Base-by-base conservation (phyloP, 2,329 filamentous ascomycete species). In the Xylaria sp. region DNA sequence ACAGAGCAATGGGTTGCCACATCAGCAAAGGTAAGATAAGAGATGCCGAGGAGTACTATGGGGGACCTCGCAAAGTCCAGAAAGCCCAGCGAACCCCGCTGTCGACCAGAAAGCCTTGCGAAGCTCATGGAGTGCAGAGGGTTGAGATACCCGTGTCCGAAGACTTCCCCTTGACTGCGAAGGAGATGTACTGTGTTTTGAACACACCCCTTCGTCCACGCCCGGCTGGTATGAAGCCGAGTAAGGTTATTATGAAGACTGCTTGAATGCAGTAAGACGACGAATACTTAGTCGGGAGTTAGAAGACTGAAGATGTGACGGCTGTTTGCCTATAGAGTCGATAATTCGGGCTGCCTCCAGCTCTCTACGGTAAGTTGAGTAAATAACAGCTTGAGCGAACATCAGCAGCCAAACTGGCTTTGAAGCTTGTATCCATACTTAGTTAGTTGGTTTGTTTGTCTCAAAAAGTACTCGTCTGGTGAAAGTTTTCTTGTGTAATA, bases 1-100 rank as follows among this genome's bases (percentile, higher is more conserved):
- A 41, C n/a, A 6, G 1, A 28, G 15, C 20, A 12, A 69, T 69
- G 67, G 67, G 67, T 39, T 67, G 67, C 41, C 39, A 20, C 7
- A 36, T 55, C 2, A 69, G 64, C 48, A 67, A 60, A 60, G 60
- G 20, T 18, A 18, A 12, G 31, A 18, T 36, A 23, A 57, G 43
- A 8, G 36, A 1, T n/a, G 10, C 41, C 0, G 52, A 31, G 8
- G 25, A 31, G 20, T 5, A 15, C 20, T 20, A 51, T 7, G 28
- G 20, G 10, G 28, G 12, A 23, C 49, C 63, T 2, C 49, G 7
- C 20, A 56, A 52, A 39, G 8, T 48, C 28, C 58, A 7, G 15
- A 62, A 51, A 31, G n/a, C 56, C 0, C 25, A 46, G 5, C 36
- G 15, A 8, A 9, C 39, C 3, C 41, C 10, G n/a, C 33, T 10